phyloP scores from a whole-genome alignment of 2,329 filamentous ascomycete genomes.

The Sclerotinia spermophila region DNA sequence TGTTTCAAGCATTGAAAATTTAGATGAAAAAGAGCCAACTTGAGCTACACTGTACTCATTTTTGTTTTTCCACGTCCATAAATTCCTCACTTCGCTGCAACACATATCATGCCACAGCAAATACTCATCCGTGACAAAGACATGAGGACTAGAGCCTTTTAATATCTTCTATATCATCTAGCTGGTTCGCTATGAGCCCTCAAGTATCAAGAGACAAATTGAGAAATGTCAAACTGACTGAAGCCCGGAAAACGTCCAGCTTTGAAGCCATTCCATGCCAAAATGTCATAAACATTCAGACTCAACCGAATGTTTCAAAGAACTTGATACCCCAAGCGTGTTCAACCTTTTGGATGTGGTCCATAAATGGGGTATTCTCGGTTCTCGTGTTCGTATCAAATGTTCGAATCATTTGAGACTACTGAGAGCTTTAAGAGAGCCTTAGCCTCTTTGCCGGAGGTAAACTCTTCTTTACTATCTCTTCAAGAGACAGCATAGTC shows the following conservation, averaged over 20 bases:
- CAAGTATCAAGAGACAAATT: not conserved
- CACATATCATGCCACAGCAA: not conserved
- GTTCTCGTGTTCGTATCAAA: too few species aligned
- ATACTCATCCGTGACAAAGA: not conserved
- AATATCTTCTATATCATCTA: not conserved
- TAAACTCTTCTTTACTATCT: not conserved
- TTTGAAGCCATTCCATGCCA: not conserved
- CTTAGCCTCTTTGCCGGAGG: not conserved
- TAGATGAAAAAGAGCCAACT: not conserved
- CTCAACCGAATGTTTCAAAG: too few species aligned
- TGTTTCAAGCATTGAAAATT: not conserved
- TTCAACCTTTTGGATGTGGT: not conserved
- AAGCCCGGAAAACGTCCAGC: too few species aligned
- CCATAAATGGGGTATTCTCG: too few species aligned
- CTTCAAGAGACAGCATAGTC: not conserved
- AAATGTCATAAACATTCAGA: not conserved
- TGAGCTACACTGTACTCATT: not conserved
- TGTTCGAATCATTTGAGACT: too few species aligned
- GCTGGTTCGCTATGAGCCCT: not conserved
- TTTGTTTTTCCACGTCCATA: not conserved
- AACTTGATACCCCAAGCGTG: not conserved
- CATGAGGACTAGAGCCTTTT: accelerated
- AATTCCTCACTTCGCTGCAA: not conserved
- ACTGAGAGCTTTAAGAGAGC: too few species aligned
- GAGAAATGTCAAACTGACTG: not conserved